Evolutionary conservation across 768 basidiomycete species (phyloP).

Genomic region (Podaxis carcinomalis): DNA sequence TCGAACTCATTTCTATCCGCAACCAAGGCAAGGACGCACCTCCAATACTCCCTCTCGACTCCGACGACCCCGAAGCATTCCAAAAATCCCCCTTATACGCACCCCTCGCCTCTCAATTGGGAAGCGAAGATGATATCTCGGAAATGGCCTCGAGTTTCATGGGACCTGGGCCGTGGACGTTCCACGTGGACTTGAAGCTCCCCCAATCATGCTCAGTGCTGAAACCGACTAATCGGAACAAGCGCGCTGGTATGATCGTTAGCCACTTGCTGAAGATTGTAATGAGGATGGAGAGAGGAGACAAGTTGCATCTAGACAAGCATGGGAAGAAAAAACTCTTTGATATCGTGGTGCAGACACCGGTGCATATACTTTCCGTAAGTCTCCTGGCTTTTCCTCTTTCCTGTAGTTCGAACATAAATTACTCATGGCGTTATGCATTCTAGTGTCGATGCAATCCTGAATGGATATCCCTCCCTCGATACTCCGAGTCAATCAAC

Average conservation of each 20-base stretch:
- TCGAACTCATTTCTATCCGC: slow-evolving; percentile 61
- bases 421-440: background rate
- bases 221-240: slow-evolving; percentile 78
- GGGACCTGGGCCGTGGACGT: slow-evolving; percentile 86
- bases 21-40: slow-evolving; percentile 46
- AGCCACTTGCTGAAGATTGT: slow-evolving; percentile 77
- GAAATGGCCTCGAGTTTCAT: slow-evolving; percentile 57
- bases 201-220: slow-evolving; percentile 61
- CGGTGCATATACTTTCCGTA: slow-evolving; percentile 84
- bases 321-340: slow-evolving; percentile 75
- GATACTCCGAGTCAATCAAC: slow-evolving; percentile 54
- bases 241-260: slow-evolving; percentile 68
- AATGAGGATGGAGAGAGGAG: slow-evolving; percentile 79
- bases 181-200: slow-evolving; percentile 65
- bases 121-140: slow-evolving; percentile 45
- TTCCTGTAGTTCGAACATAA: background rate
- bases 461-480: slow-evolving; percentile 75
- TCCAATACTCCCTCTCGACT: slow-evolving; percentile 75
- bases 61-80: slow-evolving; percentile 61
- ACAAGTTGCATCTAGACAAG: slow-evolving; percentile 62
- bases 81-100: slow-evolving; percentile 59
- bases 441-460: slow-evolving; percentile 75
- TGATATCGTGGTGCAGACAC: slow-evolving; percentile 83
- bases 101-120: slow-evolving; percentile 28
- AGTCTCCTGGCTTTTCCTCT: slow-evolving; percentile 22